A percentile compares a stretch with the other conserved stretches of the same genome.
These are phyloP conservation scores for Lipomyces yamanashiensis DNA, from an alignment of 805 yeast species.

Conservation along the genomic window DNA sequence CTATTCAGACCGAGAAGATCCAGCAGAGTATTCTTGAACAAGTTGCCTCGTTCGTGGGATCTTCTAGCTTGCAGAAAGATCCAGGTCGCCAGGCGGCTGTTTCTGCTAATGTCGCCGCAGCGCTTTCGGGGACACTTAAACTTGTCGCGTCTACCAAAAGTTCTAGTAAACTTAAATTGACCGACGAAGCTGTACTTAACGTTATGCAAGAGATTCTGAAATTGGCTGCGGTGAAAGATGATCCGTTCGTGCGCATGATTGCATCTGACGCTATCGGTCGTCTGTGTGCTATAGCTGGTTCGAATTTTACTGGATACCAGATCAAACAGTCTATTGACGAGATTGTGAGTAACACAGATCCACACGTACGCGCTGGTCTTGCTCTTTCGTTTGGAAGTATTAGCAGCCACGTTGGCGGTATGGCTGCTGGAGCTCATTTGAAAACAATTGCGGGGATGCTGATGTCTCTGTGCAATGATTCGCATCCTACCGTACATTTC, in stretches of 20 bases:
- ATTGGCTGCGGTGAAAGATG: constrained; percentile 36
- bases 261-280: constrained; percentile 66
- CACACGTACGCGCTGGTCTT: constrained; percentile 65
- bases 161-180: not conserved
- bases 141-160: constrained; percentile 29
- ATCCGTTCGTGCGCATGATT: constrained; percentile 51
- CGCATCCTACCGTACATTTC: constrained; percentile 82
- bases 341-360: constrained; percentile 68
- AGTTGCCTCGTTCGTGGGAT: constrained; percentile 59
- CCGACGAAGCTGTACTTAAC: constrained; percentile 46
- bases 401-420: constrained; percentile 48
- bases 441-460: constrained; percentile 59
- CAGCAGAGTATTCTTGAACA: constrained; percentile 89
- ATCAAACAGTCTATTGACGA: constrained; percentile 62
- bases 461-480: constrained; percentile 68
- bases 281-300: constrained; percentile 45
- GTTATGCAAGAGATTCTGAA: constrained; percentile 57
- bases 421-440: constrained; percentile 49
- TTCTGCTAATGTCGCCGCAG: constrained; percentile 63
- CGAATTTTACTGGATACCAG: constrained; percentile 38
- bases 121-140: constrained; percentile 59
- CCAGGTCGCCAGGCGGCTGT: constrained; percentile 54
- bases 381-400: constrained; percentile 56
- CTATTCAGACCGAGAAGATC: constrained; percentile 72
- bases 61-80: constrained; percentile 45